phyloP scores from a whole-genome alignment of 2,329 filamentous ascomycete genomes.

The Talaromyces amestolkiae region DNA sequence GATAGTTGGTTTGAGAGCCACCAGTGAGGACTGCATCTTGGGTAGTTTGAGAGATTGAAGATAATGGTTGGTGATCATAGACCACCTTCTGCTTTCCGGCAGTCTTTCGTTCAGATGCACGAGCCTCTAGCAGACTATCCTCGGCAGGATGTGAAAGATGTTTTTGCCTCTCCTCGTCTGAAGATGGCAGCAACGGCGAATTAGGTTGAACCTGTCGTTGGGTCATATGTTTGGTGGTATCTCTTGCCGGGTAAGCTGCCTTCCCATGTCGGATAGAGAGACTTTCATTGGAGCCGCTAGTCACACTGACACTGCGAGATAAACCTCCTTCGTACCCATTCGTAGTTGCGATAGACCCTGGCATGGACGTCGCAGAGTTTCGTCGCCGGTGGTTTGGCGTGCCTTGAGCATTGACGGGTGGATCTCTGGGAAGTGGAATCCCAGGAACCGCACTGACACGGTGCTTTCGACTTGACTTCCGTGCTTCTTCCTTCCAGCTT shows the following conservation, averaged over 20 bases:
- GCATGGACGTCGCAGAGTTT: constrained; percentile 17
- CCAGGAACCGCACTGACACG: constrained; percentile 21
- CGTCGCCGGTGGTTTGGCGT: constrained; percentile 5
- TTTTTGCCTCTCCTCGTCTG: constrained; percentile 34
- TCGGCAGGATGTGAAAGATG: background rate
- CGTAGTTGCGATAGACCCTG: constrained; percentile 16
- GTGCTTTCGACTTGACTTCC: constrained; percentile 1
- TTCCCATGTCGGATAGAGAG: constrained; percentile 3
- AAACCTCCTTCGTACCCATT: constrained; percentile 18
- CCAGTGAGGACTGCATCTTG: constrained; percentile 26
- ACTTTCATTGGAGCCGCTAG: constrained; percentile 15
- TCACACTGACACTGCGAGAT: constrained; percentile 19
- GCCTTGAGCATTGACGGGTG: constrained; percentile 19
- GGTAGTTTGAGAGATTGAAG: constrained; percentile 17
- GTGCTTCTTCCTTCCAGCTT: background rate
- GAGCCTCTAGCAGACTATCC: background rate
- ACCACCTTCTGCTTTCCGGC: background rate
- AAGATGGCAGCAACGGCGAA: constrained; percentile 39
- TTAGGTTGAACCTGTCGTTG: constrained; percentile 25
- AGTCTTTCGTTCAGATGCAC: background rate
- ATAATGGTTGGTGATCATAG: constrained; percentile 16
- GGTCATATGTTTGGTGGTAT: constrained; percentile 21
- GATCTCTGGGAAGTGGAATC: constrained; percentile 24
- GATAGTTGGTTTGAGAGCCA: constrained; percentile 25
- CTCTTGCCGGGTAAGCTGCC: constrained; percentile 23